Evolutionary conservation across 2,329 filamentous ascomycete genomes (phyloP).

Genomic region (Mycocentrospora acerina): DNA sequence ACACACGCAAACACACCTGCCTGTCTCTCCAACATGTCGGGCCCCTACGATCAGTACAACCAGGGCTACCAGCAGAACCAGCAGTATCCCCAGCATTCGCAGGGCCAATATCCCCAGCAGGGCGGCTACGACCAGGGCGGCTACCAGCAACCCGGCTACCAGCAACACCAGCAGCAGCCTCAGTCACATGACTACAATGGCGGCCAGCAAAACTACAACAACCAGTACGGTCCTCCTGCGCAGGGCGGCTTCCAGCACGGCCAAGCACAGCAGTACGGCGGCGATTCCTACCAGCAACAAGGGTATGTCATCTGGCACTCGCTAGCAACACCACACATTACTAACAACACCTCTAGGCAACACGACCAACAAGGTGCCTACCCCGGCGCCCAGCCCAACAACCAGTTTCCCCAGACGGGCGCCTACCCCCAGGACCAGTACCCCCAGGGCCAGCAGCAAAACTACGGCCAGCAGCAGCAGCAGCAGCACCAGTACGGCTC

Average conservation of each 20-base stretch:
- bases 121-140: conserved; percentile 33
- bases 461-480: conserved; percentile 40
- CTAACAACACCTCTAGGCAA: conserved; percentile 19
- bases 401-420: conserved; percentile 47
- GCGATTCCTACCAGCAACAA: conserved; percentile 34
- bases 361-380: conserved; percentile 35
- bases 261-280: conserved; percentile 29
- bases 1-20: no score
- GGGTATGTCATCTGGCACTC: conserved; percentile 25
- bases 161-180: conserved; percentile 34
- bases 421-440: conserved; percentile 42
- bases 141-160: conserved; percentile 33
- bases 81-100: conserved; percentile 38
- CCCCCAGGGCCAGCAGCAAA: conserved; percentile 30
- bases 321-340: conserved; percentile 15
- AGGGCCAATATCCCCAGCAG: conserved; percentile 33
- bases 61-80: conserved; percentile 37
- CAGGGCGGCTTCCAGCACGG: conserved; percentile 54
- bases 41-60: conserved; percentile 52
- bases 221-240: conserved; percentile 49
- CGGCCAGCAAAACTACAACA: conserved; percentile 32
- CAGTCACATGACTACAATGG: conserved; percentile 37
- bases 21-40: conserved; percentile 52
- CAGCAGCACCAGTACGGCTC: conserved; percentile 46
- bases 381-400: conserved; percentile 31